These are phyloP conservation scores for Schwanniomyces sp. DNA, from an alignment of 805 yeast species.

Conservation along the genomic window DNA sequence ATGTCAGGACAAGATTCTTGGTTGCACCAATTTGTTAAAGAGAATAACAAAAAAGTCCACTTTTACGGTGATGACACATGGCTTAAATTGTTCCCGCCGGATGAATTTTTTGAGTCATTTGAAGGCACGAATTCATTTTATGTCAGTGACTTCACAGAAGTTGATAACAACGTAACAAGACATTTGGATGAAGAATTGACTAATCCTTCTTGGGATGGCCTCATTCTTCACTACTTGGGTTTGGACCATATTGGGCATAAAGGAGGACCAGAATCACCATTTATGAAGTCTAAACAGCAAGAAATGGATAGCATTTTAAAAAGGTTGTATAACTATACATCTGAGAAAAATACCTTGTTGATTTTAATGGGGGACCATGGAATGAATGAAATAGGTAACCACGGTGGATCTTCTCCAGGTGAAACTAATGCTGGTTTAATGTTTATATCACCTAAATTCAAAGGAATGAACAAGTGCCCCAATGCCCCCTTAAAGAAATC, in stretches of 20 bases:
- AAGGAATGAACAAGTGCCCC: constrained; percentile 17
- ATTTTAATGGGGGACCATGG: constrained; percentile 93
- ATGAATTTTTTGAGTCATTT: constrained; percentile 50
- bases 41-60: constrained; percentile 50
- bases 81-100: constrained; percentile 79
- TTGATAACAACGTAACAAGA: constrained; percentile 88
- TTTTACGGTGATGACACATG: constrained; percentile 98
- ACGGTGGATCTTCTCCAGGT: constrained; percentile 92
- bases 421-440: constrained; percentile 87
- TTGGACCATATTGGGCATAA: constrained; percentile 97
- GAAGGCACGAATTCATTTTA: constrained; percentile 95
- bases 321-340: constrained; percentile 41
- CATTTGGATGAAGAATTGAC: constrained; percentile 67
- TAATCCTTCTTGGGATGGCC: constrained; percentile 68
- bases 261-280: constrained; percentile 81
- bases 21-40: constrained; percentile 62
- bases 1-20: constrained; percentile 81
- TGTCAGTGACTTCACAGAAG: constrained; percentile 93
- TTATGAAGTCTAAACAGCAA: constrained; percentile 76
- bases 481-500: constrained; percentile 38
- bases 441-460: constrained; percentile 64
- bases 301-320: constrained; percentile 81
- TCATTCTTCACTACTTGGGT: constrained; percentile 89
- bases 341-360: constrained; percentile 51
- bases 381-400: constrained; percentile 93